A percentile compares a stretch with the other conserved stretches of the same genome.
These are phyloP conservation scores for Agrostemma githago DNA, from an alignment of 148 eudicot species.

Conservation along the genomic window DNA sequence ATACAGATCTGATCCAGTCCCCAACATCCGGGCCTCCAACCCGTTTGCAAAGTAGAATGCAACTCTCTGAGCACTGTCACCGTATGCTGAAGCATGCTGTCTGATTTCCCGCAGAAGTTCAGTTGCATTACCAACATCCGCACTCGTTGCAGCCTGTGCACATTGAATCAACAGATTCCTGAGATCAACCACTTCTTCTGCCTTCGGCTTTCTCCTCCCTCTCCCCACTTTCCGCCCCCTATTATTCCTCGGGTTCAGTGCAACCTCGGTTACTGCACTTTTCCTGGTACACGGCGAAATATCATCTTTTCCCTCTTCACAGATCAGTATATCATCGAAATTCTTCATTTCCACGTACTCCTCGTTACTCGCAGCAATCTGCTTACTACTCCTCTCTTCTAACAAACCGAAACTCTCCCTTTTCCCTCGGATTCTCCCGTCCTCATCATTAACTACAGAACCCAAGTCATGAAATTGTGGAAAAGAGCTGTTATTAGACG, in stretches of 20 bases:
- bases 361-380: conserved; percentile 25
- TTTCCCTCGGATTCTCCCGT: conserved; percentile 25
- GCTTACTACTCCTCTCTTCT: conserved; percentile 37
- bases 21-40: conserved; percentile 32
- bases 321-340: conserved; percentile 34
- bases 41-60: conserved; percentile 31
- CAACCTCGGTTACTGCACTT: conserved; percentile 6
- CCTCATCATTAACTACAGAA: conserved; percentile 8
- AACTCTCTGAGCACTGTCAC: conserved; percentile 27
- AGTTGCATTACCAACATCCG: conserved; percentile 21
- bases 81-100: conserved; percentile 28
- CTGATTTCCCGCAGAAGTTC: conserved; percentile 27
- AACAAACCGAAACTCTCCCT: conserved; percentile 20
- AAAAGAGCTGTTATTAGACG: conserved; percentile 15
- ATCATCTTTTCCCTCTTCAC: conserved; percentile 23
- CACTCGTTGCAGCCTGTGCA: conserved; percentile 28
- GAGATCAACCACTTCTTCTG: conserved; percentile 25
- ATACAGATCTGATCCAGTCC: conserved; percentile 27
- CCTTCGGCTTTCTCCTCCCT: conserved; percentile 7
- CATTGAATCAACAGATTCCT: conserved; percentile 25
- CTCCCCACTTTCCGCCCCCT: conserved; percentile 11
- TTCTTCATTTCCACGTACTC: conserved; percentile 37
- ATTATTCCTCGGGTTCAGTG: background rate
- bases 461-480: conserved; percentile 4
- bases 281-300: conserved; percentile 16